A percentile compares a stretch with the other conserved stretches of the same genome.
Evolutionary conservation across 148 eudicot species (phyloP).

Genomic region (Oxyria digyna): DNA sequence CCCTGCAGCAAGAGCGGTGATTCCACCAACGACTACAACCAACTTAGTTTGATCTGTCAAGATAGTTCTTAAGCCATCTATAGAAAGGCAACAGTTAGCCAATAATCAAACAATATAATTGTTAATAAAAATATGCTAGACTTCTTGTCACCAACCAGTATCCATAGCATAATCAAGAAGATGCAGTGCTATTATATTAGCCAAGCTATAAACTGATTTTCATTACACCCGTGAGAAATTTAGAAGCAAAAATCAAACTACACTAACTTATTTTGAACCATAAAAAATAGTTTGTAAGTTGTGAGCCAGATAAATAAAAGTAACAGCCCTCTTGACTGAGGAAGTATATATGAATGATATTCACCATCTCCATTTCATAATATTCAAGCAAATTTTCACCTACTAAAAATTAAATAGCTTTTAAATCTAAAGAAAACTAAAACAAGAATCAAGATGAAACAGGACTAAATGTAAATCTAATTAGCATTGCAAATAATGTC

Average conservation of each 20-base stretch:
- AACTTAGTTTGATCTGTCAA: constrained; percentile 94
- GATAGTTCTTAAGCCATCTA: constrained; percentile 80
- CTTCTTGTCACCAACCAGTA: neutral
- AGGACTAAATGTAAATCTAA: neutral
- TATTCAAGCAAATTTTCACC: neutral
- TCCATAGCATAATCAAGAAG: neutral
- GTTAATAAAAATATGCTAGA: neutral
- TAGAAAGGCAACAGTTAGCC: neutral
- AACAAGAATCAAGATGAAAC: neutral
- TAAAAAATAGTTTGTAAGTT: constrained; percentile 46
- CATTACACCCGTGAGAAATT: neutral
- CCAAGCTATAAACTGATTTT: neutral
- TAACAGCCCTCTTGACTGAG: neutral
- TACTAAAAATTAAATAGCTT: neutral
- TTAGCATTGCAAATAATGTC: neutral
- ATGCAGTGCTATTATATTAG: neutral
- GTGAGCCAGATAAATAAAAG: constrained; percentile 45
- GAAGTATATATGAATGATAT: neutral
- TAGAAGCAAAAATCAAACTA: constrained; percentile 19
- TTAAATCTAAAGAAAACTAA: neutral
- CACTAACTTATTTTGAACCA: constrained; percentile 84
- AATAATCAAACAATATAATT: neutral
- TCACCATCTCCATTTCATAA: neutral
- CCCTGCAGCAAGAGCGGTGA: constrained; percentile 97
- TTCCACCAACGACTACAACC: constrained; percentile 89